Conservation (phyloP, 768 basidiomycete species). For the Agaricus sinodeliciosus region DNA sequence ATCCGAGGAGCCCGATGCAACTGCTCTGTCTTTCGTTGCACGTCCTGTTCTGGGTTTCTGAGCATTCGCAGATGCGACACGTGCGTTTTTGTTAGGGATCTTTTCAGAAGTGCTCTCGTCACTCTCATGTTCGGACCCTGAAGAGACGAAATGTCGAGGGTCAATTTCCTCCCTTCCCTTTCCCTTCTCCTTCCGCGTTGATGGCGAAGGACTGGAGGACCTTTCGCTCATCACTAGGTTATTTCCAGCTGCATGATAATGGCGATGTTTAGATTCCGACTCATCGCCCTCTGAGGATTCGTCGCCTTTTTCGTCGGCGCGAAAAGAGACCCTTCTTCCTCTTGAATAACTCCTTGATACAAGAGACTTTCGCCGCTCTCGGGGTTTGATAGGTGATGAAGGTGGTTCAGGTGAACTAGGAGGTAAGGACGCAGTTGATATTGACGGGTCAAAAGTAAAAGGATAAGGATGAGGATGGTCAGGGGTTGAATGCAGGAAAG, state of each 20-base stretch:
- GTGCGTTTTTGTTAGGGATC: neutral
- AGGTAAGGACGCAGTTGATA: slow-evolving; percentile 42
- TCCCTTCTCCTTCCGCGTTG: slow-evolving; percentile 5
- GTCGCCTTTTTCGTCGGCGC: slow-evolving; percentile 24
- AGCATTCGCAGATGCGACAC: neutral
- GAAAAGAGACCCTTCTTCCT: slow-evolving; percentile 54
- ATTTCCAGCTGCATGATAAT: slow-evolving; percentile 1
- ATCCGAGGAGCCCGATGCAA: neutral
- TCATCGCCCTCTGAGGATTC: slow-evolving; percentile 12
- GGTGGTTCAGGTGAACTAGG: slow-evolving; percentile 45
- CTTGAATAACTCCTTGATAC: slow-evolving; percentile 46
- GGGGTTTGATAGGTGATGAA: slow-evolving; percentile 28
- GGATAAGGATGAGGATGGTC: slow-evolving; percentile 16
- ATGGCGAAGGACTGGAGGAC: neutral
- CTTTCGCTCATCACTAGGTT: neutral
- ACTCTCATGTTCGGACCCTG: slow-evolving; percentile 2
- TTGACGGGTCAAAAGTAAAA: slow-evolving; percentile 35
- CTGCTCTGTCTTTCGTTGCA: neutral
- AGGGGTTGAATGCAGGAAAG: slow-evolving; percentile 8
- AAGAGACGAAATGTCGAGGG: neutral
- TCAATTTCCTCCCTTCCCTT: slow-evolving; percentile 13
- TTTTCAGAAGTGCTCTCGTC: neutral
- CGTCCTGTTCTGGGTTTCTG: neutral
- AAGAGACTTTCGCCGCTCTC: slow-evolving; percentile 26
- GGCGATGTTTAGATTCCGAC: slow-evolving; percentile 1